phyloP scores from a whole-genome alignment of 2,329 filamentous ascomycete genomes.

The Monilinia aucupariae region DNA sequence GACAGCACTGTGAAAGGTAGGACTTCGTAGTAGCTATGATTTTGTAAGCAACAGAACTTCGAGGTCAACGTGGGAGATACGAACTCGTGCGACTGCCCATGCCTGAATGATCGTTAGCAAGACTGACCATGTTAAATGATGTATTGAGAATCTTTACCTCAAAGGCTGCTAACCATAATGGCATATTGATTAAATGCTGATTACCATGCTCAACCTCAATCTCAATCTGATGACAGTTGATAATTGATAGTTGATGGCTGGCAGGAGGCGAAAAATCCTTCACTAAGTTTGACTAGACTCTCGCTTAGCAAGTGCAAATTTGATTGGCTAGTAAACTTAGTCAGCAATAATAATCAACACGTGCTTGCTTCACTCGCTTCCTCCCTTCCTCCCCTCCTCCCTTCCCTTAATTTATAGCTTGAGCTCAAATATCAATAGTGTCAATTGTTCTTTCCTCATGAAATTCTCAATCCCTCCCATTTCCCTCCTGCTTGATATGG shows the following conservation, averaged over 20 bases:
- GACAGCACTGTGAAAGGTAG: conserved; percentile 49
- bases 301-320: background rate
- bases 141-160: conserved; percentile 33
- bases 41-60: conserved; percentile 6
- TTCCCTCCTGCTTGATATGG: background rate
- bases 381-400: background rate
- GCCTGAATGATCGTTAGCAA: conserved; percentile 21
- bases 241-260: background rate
- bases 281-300: background rate
- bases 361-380: background rate
- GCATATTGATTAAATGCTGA: conserved; percentile 19
- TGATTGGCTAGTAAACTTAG: background rate
- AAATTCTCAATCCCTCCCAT: background rate
- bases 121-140: background rate
- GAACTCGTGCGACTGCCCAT: conserved; percentile 31
- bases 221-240: background rate
- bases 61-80: conserved; percentile 6
- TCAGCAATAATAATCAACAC: background rate
- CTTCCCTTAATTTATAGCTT: background rate
- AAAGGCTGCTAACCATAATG: conserved; percentile 37
- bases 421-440: background rate
- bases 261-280: conserved; percentile 4
- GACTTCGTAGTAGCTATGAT: conserved; percentile 46
- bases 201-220: conserved; percentile 10
- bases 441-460: background rate